These are phyloP conservation scores for Candida glaebosa DNA, from an alignment of 805 yeast species.

Conservation along the genomic window DNA sequence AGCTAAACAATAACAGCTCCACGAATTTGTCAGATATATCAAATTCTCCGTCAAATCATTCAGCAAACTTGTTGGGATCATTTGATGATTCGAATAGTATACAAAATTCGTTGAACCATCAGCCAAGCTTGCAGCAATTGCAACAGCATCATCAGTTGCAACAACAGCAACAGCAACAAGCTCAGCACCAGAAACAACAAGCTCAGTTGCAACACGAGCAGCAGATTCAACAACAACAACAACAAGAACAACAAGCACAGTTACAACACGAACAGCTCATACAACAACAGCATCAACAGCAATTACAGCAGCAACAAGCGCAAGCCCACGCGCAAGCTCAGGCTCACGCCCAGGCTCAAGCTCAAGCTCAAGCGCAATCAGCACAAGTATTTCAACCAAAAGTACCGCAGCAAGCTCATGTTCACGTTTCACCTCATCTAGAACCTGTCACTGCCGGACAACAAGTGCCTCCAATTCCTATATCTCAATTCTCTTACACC, in stretches of 20 bases:
- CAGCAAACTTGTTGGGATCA: neutral
- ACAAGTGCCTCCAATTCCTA: neutral
- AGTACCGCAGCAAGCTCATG: slow-evolving; percentile 9
- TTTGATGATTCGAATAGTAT: slow-evolving; percentile 2
- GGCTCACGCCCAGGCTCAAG: slow-evolving; percentile 8
- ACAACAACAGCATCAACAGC: slow-evolving; percentile 9
- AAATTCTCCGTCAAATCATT: slow-evolving; percentile 15
- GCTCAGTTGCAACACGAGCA: slow-evolving; percentile 1
- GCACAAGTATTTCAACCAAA: neutral
- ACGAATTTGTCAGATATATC: slow-evolving; percentile 38
- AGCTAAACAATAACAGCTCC: slow-evolving; percentile 35
- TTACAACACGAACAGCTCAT: slow-evolving; percentile 10
- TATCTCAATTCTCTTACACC: neutral
- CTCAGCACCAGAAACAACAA: slow-evolving; percentile 11
- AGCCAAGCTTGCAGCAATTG: slow-evolving; percentile 9
- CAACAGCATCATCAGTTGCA: slow-evolving; percentile 14
- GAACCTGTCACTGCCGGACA: neutral
- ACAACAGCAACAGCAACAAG: slow-evolving; percentile 11
- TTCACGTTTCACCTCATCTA: slow-evolving; percentile 5
- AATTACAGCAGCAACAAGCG: slow-evolving; percentile 8
- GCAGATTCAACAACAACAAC: slow-evolving; percentile 11
- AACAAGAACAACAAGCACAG: slow-evolving; percentile 8
- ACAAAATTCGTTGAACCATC: slow-evolving; percentile 4
- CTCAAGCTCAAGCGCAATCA: slow-evolving; percentile 8
- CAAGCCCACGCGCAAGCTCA: slow-evolving; percentile 10